phyloP scores from a whole-genome alignment of 495 filamentous ascomycete genomes.

The Trichoderma orchidacearum region DNA sequence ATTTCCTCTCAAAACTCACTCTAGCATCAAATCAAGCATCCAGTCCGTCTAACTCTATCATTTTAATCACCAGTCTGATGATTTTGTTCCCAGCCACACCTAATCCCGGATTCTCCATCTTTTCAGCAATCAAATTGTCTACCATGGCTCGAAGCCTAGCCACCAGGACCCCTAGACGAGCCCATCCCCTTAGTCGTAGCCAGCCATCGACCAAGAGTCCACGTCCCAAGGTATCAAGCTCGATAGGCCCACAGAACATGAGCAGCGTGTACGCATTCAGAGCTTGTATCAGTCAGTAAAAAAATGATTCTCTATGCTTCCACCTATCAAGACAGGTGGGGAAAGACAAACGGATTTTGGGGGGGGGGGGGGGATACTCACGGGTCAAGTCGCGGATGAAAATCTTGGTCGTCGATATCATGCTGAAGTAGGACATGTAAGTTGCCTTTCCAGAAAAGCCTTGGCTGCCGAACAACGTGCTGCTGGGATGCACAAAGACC shows the following conservation, averaged over 20 bases:
- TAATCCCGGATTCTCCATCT: slow-evolving; percentile 60
- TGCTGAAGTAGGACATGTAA: slow-evolving; percentile 77
- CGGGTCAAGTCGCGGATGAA: slow-evolving; percentile 84
- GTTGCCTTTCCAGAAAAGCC: slow-evolving; percentile 50
- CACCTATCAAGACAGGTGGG: too few relatives aligned
- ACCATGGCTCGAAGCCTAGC: slow-evolving; percentile 72
- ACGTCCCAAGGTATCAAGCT: slow-evolving; percentile 74
- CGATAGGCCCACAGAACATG: slow-evolving; percentile 76
- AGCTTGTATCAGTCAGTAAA: slow-evolving; percentile 31
- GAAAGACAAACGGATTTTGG: too few relatives aligned
- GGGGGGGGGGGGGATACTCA: slow-evolving; percentile 26
- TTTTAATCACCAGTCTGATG: slow-evolving; percentile 56
- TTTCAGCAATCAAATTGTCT: slow-evolving; percentile 63
- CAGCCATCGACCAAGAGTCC: slow-evolving; percentile 89
- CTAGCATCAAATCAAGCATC: slow-evolving; percentile 34
- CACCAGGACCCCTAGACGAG: slow-evolving; percentile 82
- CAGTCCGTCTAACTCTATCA: slow-evolving; percentile 81
- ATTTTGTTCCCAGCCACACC: slow-evolving; percentile 50
- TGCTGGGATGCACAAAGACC: slow-evolving; percentile 84
- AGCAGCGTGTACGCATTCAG: slow-evolving; percentile 85
- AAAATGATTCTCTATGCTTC: too few relatives aligned
- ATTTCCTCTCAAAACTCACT: too few relatives aligned
- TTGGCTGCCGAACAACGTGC: slow-evolving; percentile 72
- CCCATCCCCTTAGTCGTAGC: slow-evolving; percentile 85
- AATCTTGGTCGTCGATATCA: slow-evolving; percentile 80